Conservation (phyloP, 768 basidiomycete species). For the Rhodotorula diobovata region DNA sequence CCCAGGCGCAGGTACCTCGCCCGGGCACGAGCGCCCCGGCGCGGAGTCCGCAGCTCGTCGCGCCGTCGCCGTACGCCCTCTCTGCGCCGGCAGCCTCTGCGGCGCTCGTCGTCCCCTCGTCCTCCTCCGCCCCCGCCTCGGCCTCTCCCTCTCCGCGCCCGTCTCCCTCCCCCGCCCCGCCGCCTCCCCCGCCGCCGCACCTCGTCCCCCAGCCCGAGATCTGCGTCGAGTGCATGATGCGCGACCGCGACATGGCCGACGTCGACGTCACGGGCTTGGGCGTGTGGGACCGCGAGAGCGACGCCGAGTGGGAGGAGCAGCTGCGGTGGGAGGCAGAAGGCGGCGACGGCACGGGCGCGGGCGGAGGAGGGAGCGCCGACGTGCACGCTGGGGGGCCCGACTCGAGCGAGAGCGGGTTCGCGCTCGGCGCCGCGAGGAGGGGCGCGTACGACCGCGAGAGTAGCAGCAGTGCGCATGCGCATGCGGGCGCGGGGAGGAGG, state of each 20-base stretch:
- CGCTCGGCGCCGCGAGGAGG: constrained; percentile 38
- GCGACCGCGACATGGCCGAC: constrained; percentile 96
- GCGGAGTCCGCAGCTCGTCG: not conserved
- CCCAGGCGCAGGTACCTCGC: not conserved
- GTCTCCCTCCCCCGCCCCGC: not conserved
- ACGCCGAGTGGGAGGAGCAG: constrained; percentile 72
- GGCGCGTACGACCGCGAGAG: constrained; percentile 14
- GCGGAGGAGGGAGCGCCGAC: constrained; percentile 17
- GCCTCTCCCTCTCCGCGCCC: not conserved
- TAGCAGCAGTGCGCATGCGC: not conserved
- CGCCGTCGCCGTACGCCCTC: not conserved
- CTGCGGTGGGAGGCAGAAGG: constrained; percentile 65
- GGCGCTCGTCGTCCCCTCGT: not conserved
- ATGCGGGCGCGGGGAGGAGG: constrained; percentile 32
- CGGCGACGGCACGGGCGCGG: constrained; percentile 36
- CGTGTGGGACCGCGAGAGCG: constrained; percentile 87
- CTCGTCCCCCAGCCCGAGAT: constrained; percentile 56
- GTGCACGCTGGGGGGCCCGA: constrained; percentile 36
- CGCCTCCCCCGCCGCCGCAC: constrained; percentile 24
- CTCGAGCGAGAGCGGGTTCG: not conserved
- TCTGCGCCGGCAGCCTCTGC: constrained; percentile 1
- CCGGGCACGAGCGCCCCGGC: not conserved
- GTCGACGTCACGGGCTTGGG: constrained; percentile 81
- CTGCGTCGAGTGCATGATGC: constrained; percentile 96
- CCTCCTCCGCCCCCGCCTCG: not conserved